phyloP scores from a whole-genome alignment of 2,329 filamentous ascomycete species.

The Neocatenulostroma microsporum region DNA sequence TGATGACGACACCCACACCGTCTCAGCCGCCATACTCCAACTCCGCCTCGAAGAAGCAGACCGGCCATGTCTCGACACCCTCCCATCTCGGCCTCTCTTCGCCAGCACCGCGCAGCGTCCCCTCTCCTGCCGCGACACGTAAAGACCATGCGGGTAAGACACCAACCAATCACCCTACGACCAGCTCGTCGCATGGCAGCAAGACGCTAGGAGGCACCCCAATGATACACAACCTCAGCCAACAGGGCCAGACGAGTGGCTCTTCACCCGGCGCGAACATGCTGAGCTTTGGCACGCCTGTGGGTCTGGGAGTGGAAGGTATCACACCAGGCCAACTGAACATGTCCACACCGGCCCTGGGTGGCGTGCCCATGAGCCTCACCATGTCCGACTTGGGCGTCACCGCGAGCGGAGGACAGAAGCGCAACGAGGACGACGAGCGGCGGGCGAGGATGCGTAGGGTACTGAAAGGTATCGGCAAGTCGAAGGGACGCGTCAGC shows the following conservation, averaged over 20 bases:
- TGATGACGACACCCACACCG: constrained; percentile 9
- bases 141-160: constrained; percentile 30
- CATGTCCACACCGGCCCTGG: constrained; percentile 24
- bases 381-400: constrained; percentile 38
- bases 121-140: constrained; percentile 22
- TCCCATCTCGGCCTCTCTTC: constrained; percentile 36
- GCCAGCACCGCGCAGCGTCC: constrained; percentile 28
- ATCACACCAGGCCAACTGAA: constrained; percentile 36
- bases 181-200: constrained; percentile 20
- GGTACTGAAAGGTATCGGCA: constrained; percentile 59
- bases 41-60: constrained; percentile 25
- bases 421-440: constrained; percentile 47
- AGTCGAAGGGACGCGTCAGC: constrained; percentile 62
- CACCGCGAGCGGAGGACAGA: constrained; percentile 27
- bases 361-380: constrained; percentile 36
- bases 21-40: constrained; percentile 9
- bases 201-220: constrained; percentile 26
- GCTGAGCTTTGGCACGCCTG: constrained; percentile 24
- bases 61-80: constrained; percentile 24
- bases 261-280: constrained; percentile 20
- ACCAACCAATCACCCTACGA: constrained; percentile 29
- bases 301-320: constrained; percentile 25
- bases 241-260: constrained; percentile 16
- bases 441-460: constrained; percentile 46
- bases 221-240: constrained; percentile 27